phyloP scores from a whole-genome alignment of 1,284 basidiomycete genomes.

The Ustilago loliicola region DNA sequence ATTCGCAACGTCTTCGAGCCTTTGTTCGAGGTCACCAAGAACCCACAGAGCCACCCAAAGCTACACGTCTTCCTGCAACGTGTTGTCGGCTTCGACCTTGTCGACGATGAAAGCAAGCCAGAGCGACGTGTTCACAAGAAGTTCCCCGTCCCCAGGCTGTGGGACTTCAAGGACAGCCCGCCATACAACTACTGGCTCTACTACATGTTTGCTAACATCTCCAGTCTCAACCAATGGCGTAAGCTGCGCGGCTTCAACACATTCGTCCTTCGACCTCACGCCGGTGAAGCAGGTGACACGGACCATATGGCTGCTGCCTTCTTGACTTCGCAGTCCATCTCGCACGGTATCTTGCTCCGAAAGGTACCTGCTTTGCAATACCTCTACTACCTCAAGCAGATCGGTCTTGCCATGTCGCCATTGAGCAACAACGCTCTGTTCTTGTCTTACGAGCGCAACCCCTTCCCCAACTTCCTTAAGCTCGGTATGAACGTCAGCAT shows the following conservation, averaged over 20 bases:
- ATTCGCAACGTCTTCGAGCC: slow-evolving; percentile 90
- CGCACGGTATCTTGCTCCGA: slow-evolving; percentile 95
- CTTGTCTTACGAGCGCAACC: slow-evolving; percentile 96
- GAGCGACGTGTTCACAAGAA: slow-evolving; percentile 93
- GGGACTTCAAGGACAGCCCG: slow-evolving; percentile 90
- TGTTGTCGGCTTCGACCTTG: slow-evolving; percentile 94
- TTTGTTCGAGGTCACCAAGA: slow-evolving; percentile 94
- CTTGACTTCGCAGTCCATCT: slow-evolving; percentile 96
- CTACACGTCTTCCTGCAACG: slow-evolving; percentile 95
- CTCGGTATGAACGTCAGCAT: slow-evolving; percentile 95
- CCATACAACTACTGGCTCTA: slow-evolving; percentile 94
- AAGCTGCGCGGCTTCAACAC: slow-evolving; percentile 86
- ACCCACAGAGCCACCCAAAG: slow-evolving; percentile 90
- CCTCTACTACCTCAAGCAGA: slow-evolving; percentile 78
- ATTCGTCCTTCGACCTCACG: slow-evolving; percentile 95
- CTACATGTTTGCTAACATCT: slow-evolving; percentile 97
- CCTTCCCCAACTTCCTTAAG: slow-evolving; percentile 96
- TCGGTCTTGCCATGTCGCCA: slow-evolving; percentile 90
- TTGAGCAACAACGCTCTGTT: slow-evolving; percentile 98
- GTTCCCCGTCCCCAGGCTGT: slow-evolving; percentile 91
- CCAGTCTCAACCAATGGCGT: slow-evolving; percentile 95
- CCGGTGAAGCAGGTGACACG: slow-evolving; percentile 97
- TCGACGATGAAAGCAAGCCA: slow-evolving; percentile 96
- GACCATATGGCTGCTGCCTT: slow-evolving; percentile 97
- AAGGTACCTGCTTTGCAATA: slow-evolving; percentile 88